phyloP scores from a whole-genome alignment of 148 eudicot species.

The Limonium bicolor region DNA sequence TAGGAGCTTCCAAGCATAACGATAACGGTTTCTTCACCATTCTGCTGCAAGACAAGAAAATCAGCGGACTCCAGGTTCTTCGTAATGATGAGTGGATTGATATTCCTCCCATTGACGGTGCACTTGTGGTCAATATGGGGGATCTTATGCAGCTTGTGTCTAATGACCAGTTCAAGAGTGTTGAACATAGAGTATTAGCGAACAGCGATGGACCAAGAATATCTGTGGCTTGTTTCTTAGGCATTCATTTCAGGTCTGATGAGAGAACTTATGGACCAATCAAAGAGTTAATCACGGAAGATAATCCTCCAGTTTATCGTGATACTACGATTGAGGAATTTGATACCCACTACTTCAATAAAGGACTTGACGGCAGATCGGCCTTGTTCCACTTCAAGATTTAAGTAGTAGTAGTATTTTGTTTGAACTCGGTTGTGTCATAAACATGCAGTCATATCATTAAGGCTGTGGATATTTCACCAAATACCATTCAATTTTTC shows the following conservation, averaged over 20 bases:
- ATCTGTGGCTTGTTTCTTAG: slow-evolving; percentile 65
- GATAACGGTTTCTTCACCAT: slow-evolving; percentile 13
- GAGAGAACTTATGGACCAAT: slow-evolving; percentile 27
- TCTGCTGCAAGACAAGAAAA: slow-evolving; percentile 9
- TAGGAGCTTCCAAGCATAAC: slow-evolving; percentile 13
- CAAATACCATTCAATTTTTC: no score
- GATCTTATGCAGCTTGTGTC: slow-evolving; percentile 44
- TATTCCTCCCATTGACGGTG: slow-evolving; percentile 4
- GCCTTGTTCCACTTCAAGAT: no score
- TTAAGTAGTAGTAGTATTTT: no score
- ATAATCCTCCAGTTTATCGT: no score
- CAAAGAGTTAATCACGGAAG: no score
- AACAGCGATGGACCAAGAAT: slow-evolving; percentile 42
- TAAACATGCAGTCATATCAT: no score
- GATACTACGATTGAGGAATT: no score
- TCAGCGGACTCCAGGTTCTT: slow-evolving; percentile 17
- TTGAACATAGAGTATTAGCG: slow-evolving; percentile 64
- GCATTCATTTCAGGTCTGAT: slow-evolving; percentile 29
- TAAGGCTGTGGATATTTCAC: no score
- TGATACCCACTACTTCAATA: no score
- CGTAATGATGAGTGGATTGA: slow-evolving; percentile 11
- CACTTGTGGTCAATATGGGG: slow-evolving; percentile 11
- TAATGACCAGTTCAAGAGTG: slow-evolving; percentile 73
- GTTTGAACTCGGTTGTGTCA: no score
- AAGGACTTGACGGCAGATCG: no score